Conservation (phyloP, 2,329 filamentous ascomycete species). For the Chaetomium strumarium region DNA sequence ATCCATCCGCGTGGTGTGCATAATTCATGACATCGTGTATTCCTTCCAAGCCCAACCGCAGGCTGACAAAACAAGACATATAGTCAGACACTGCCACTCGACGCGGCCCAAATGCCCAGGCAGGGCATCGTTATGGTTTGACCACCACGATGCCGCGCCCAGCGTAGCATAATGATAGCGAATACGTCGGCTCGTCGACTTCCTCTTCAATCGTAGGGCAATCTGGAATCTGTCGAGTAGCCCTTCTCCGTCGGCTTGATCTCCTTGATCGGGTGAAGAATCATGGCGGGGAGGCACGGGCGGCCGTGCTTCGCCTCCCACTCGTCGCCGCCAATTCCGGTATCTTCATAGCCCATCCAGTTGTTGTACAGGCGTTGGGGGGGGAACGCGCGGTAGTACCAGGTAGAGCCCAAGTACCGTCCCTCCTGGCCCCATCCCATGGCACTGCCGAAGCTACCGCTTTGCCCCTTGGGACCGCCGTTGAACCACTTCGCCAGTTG, state of each 20-base stretch:
- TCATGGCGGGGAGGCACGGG: conserved; percentile 52
- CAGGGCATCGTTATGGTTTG: not conserved
- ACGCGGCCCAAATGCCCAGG: not conserved
- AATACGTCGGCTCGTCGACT: not conserved
- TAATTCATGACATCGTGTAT: not conserved
- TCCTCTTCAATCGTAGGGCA: conserved; percentile 30
- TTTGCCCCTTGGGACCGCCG: conserved; percentile 48
- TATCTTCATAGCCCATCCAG: conserved; percentile 56
- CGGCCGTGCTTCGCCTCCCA: conserved; percentile 54
- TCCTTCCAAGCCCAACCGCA: not conserved
- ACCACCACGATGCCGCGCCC: not conserved
- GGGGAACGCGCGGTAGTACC: conserved; percentile 55
- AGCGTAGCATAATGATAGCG: not conserved
- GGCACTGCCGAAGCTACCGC: conserved; percentile 49
- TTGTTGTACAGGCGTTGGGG: conserved; percentile 57
- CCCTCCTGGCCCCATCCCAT: conserved; percentile 56
- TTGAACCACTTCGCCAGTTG: conserved; percentile 56
- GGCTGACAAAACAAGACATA: not conserved
- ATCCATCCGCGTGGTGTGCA: not conserved
- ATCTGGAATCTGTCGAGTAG: conserved; percentile 35
- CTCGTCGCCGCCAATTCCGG: conserved; percentile 45
- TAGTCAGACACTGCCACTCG: conserved; percentile 5
- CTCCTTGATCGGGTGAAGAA: conserved; percentile 57
- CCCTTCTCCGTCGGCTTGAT: conserved; percentile 45
- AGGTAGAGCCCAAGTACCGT: conserved; percentile 52